Evolutionary conservation across 2,329 filamentous ascomycete genomes (phyloP).

Genomic region (Fusarium sp.): DNA sequence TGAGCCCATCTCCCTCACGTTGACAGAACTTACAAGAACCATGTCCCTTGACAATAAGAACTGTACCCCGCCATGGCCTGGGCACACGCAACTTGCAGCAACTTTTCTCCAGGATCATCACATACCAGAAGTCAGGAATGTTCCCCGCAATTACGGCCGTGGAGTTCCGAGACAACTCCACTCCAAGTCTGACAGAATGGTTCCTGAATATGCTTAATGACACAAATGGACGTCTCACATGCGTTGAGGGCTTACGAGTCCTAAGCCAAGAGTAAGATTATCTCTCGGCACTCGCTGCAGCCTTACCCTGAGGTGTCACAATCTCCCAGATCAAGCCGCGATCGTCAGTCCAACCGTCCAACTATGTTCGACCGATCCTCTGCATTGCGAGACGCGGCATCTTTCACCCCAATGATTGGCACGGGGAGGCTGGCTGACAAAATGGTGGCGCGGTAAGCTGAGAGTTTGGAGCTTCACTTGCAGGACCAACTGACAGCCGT

Average conservation of each 20-base stretch:
- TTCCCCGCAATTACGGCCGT: not conserved
- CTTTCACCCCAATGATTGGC: not conserved
- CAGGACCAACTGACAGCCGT: not conserved
- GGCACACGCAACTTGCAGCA: not conserved
- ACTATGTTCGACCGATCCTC: not conserved
- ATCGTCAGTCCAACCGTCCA: not conserved
- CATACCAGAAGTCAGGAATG: not conserved
- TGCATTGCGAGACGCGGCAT: not conserved
- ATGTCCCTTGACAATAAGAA: not conserved
- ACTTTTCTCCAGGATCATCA: not conserved
- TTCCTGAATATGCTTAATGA: not conserved
- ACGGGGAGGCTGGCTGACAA: not conserved
- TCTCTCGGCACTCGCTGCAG: not conserved
- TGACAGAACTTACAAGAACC: not conserved
- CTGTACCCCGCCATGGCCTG: not conserved
- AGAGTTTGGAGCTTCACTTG: not conserved
- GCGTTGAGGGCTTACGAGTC: not conserved
- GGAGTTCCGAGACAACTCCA: not conserved
- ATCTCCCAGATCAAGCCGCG: not conserved
- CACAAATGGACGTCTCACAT: not conserved
- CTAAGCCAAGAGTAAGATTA: not conserved
- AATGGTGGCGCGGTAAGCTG: not conserved
- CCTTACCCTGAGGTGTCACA: not conserved
- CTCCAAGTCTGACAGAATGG: not conserved
- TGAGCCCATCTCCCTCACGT: not conserved